A percentile compares a stretch with the other conserved stretches of the same genome.
These are phyloP conservation scores for Malassezia furfur DNA, from an alignment of 1,284 basidiomycete genomes.

Conservation along the genomic window DNA sequence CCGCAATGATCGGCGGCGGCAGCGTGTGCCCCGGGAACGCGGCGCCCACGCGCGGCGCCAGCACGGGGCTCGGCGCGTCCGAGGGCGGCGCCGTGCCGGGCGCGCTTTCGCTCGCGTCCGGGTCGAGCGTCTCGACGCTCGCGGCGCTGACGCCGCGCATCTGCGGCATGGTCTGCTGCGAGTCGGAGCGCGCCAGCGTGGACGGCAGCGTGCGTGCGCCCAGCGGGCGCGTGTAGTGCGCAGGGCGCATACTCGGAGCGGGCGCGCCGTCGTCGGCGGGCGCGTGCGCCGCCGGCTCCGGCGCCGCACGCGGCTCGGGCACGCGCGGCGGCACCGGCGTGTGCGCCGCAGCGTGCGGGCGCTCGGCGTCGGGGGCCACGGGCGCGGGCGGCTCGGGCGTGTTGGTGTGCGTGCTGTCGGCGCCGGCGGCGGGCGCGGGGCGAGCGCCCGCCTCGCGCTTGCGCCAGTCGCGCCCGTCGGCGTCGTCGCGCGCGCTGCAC, in stretches of 20 bases:
- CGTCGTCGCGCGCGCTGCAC: slow-evolving; percentile 47
- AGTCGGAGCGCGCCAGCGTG: slow-evolving; percentile 10
- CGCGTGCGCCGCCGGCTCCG: background rate
- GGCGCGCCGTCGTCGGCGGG: background rate
- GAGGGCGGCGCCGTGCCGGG: slow-evolving; percentile 21
- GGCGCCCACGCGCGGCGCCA: slow-evolving; percentile 27
- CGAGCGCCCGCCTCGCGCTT: slow-evolving; percentile 20
- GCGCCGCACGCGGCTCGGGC: background rate
- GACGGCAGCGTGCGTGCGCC: slow-evolving; percentile 26
- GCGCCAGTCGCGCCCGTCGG: slow-evolving; percentile 19
- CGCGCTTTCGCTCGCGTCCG: slow-evolving; percentile 30
- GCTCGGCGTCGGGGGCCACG: no score
- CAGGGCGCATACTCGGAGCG: background rate
- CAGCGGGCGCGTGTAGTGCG: slow-evolving; percentile 17
- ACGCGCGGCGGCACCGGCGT: no score
- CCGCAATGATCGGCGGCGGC: slow-evolving; percentile 41
- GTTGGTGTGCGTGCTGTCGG: no score
- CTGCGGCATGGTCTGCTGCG: slow-evolving; percentile 21
- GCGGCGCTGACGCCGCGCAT: slow-evolving; percentile 31
- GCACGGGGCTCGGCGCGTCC: slow-evolving; percentile 19
- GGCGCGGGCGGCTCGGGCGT: no score
- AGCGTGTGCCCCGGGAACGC: slow-evolving; percentile 25
- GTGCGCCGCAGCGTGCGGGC: no score
- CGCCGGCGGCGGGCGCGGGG: no score
- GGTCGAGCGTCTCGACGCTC: slow-evolving; percentile 30